Base-by-base conservation (phyloP, 2,329 filamentous ascomycete genomes). In the Bipolaris gigantea region DNA sequence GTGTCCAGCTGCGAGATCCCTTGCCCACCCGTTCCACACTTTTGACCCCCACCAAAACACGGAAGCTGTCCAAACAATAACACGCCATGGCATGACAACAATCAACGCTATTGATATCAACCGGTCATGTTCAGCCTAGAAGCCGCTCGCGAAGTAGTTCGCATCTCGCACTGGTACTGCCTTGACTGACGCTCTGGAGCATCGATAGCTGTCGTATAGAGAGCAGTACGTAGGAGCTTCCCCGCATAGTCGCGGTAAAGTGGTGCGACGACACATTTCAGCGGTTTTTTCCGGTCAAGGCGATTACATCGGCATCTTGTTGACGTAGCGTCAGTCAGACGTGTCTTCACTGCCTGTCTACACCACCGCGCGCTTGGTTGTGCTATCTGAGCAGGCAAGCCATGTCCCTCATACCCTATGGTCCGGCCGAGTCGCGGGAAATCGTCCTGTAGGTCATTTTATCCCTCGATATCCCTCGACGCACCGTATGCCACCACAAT, bases 321-420 rank as follows among this genome's bases (percentile, higher is more conserved):
- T 49, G 38, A 40, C 49, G 30, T 52, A 19, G 32, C 32, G 23
- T 40, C 21, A 13, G 38, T 40, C 19, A 43, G 27, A 44, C 42
- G 34, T 9, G 21, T 16, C 6, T 18, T 32, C 36, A 19, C 41
- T 32, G 41, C 18, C 1, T 19, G 48, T 30, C 40, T 36, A 38
- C 39, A 35, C 41, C 48, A 38, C 46, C 49, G 44, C 50, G 54
- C 50, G 44, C 16, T 18, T 10, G 23, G 47, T 39, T 57, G 49
- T 43, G 50, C 40, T 50, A 53, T 45, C 27, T n/a, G 36, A 38
- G 25, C 23, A 50, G 63, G 23, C 60, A 66, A 48, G 76, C 73
- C 65, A 83, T 85, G 81, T 92, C 89, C 62, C 79, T 94, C 66
- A 87, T 94, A 60, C 89, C 89, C 4, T 93, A 92, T 70, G 83